These are phyloP conservation scores for Crucibulum cyathiforme DNA, from an alignment of 1,284 basidiomycete species.

Conservation along the genomic window DNA sequence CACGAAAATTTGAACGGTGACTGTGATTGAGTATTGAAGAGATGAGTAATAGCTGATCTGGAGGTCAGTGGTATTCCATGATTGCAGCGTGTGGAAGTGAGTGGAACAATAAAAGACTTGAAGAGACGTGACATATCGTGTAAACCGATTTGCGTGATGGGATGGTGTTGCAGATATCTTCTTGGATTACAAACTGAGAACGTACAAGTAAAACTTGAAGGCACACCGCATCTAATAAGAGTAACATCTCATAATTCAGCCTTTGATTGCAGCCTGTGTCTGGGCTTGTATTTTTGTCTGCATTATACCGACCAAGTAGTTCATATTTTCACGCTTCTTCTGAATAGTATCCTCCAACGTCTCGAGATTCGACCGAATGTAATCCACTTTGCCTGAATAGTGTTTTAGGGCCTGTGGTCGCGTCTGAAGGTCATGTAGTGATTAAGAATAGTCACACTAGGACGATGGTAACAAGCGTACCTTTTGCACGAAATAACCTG, in stretches of 20 bases:
- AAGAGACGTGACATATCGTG: too few species aligned
- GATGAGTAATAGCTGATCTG: too few species aligned
- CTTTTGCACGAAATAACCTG: conserved; percentile 96
- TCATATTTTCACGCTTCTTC: conserved; percentile 90
- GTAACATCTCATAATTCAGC: background rate
- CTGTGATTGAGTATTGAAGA: too few species aligned
- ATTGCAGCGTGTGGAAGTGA: too few species aligned
- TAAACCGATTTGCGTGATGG: too few species aligned
- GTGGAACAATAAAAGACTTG: too few species aligned
- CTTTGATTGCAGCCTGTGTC: conserved; percentile 19
- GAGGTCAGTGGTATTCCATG: too few species aligned
- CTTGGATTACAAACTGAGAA: too few species aligned
- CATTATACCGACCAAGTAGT: conserved; percentile 74
- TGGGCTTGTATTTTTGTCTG: conserved; percentile 75
- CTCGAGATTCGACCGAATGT: conserved; percentile 81
- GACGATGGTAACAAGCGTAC: conserved; percentile 46
- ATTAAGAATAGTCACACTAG: background rate
- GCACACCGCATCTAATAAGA: too few species aligned
- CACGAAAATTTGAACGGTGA: too few species aligned
- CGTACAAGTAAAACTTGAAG: too few species aligned
- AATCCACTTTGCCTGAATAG: conserved; percentile 79
- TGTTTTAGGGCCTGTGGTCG: conserved; percentile 80
- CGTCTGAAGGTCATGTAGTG: conserved; percentile 53
- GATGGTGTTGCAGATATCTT: too few species aligned
- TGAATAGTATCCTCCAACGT: conserved; percentile 84